These are phyloP conservation scores for Aspergillus saccharolyticus DNA, from an alignment of 495 filamentous ascomycete genomes.

Conservation along the genomic window DNA sequence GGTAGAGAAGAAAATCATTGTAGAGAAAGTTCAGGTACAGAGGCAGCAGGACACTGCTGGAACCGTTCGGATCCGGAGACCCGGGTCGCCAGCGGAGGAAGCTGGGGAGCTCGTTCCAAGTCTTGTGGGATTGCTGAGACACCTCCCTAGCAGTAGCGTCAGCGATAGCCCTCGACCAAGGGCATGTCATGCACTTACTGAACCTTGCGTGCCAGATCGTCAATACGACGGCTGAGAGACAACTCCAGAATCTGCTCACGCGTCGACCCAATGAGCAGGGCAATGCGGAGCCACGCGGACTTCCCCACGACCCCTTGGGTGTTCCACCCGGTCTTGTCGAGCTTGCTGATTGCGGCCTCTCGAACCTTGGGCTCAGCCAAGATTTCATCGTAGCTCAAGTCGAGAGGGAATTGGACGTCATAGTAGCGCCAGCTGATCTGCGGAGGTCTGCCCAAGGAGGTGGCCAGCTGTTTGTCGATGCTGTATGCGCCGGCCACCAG, in stretches of 20 bases:
- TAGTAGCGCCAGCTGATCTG: slow-evolving; percentile 45
- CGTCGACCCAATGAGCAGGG: slow-evolving; percentile 35
- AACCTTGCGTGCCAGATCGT: slow-evolving; percentile 18
- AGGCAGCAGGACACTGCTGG: slow-evolving; percentile 14
- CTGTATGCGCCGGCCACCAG: slow-evolving; percentile 42
- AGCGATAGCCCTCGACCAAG: neutral
- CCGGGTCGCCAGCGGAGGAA: slow-evolving; percentile 20
- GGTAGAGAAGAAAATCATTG: slow-evolving; percentile 51
- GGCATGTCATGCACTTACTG: slow-evolving; percentile 8
- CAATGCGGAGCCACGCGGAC: slow-evolving; percentile 36
- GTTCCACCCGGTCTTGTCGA: slow-evolving; percentile 49
- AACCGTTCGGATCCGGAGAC: neutral
- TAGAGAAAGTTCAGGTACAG: slow-evolving; percentile 38
- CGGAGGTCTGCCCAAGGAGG: slow-evolving; percentile 49
- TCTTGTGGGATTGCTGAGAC: slow-evolving; percentile 11
- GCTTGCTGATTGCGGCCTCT: slow-evolving; percentile 27
- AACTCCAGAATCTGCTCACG: slow-evolving; percentile 52
- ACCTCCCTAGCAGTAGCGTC: slow-evolving; percentile 8
- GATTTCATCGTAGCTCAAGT: slow-evolving; percentile 44
- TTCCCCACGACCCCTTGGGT: slow-evolving; percentile 28
- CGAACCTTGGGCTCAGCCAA: slow-evolving; percentile 35
- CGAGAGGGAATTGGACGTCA: slow-evolving; percentile 47
- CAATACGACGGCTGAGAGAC: slow-evolving; percentile 35
- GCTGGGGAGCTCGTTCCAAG: slow-evolving; percentile 10
- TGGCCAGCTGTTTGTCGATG: slow-evolving; percentile 42